Conservation (phyloP, 768 basidiomycete genomes). For the Mycena leptocephala region DNA sequence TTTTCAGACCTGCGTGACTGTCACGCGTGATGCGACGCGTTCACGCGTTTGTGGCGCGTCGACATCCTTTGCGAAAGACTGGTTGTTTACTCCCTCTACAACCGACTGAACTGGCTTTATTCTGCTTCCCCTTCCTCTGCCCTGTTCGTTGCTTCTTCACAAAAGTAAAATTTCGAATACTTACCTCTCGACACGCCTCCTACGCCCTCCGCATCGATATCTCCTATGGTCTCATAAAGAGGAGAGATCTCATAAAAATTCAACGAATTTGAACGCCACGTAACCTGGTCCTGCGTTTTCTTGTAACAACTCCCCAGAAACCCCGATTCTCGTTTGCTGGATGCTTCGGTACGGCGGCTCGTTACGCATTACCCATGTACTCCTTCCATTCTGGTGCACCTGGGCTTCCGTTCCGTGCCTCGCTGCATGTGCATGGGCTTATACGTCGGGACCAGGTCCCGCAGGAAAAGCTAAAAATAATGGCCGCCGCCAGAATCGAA, state of each 20-base stretch:
- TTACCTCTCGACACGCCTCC: too few species aligned
- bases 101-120: not conserved
- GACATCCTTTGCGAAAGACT: not conserved
- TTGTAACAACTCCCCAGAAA: not conserved
- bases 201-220: too few species aligned
- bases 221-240: too few species aligned
- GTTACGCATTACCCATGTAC: not conserved
- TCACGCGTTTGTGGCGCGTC: not conserved
- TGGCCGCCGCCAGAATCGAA: not conserved
- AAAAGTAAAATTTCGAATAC: too few species aligned
- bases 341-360: not conserved
- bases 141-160: too few species aligned
- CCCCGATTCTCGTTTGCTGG: not conserved
- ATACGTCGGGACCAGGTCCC: not conserved
- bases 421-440: not conserved
- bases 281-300: too few species aligned
- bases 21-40: not conserved
- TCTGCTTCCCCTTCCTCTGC: too few species aligned
- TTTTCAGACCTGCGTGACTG: not conserved
- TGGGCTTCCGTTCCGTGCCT: not conserved
- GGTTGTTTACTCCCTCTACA: not conserved
- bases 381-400: not conserved
- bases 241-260: too few species aligned
- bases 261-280: too few species aligned
- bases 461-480: not conserved